Evolutionary conservation across 2,329 filamentous ascomycete genomes (phyloP).

Genomic region (Lachnellula arida): DNA sequence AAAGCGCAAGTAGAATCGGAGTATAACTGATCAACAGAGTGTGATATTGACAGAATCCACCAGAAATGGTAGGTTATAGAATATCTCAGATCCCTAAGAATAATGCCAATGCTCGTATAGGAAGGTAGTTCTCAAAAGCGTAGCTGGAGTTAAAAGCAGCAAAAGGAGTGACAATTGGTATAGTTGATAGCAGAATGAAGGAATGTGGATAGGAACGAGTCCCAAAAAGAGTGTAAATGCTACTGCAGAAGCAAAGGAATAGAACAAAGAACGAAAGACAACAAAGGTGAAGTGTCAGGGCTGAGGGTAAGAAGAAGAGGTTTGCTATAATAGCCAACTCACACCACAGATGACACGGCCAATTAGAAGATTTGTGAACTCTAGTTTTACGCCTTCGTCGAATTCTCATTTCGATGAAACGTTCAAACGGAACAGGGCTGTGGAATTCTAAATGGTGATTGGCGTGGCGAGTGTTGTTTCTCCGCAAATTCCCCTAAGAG

Average conservation of each 20-base stretch:
- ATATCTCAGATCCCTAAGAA: no score
- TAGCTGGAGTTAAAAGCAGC: not conserved
- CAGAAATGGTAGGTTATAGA: no score
- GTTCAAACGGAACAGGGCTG: not conserved
- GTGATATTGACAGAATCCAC: no score
- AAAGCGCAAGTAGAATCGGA: not conserved
- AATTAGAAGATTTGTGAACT: not conserved
- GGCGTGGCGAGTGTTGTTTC: not conserved
- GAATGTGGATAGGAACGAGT: conserved; percentile 11
- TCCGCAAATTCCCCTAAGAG: not conserved
- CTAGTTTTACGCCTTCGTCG: not conserved
- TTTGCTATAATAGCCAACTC: not conserved
- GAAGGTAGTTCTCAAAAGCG: not conserved
- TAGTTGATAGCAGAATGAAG: conserved; percentile 3
- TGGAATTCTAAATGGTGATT: not conserved
- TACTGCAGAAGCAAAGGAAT: not conserved
- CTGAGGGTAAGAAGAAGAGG: not conserved
- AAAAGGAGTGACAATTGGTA: not conserved
- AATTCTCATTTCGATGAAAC: not conserved
- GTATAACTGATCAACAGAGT: no score
- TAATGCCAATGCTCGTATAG: no score
- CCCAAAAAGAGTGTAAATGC: conserved; percentile 5
- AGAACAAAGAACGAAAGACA: not conserved
- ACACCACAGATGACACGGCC: not conserved
- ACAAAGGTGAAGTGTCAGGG: not conserved